Evolutionary conservation across 768 basidiomycete species (phyloP).

Genomic region (Tulasnella sp.): DNA sequence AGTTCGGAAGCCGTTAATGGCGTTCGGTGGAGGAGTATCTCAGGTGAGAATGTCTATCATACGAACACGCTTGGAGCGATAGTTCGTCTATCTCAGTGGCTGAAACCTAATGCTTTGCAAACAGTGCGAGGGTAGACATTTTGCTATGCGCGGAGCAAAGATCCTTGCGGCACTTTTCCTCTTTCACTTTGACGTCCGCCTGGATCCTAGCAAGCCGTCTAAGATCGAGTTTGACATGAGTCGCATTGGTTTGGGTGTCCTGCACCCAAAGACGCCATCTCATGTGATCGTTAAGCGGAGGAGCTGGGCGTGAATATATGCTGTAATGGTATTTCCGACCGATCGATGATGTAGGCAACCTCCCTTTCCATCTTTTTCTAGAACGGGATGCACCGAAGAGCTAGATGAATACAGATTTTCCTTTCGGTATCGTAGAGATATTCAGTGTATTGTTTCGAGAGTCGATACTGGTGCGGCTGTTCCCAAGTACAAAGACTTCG

Average conservation of each 20-base stretch:
- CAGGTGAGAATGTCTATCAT: conserved; percentile 4
- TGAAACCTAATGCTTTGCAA: not conserved
- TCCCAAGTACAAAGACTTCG: no score
- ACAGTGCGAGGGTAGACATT: conserved; percentile 20
- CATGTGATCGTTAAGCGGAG: not conserved
- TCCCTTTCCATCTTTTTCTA: no score
- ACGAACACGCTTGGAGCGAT: no score
- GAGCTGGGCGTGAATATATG: not conserved
- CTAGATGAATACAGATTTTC: no score
- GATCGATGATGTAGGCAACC: no score
- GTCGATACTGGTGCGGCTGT: no score
- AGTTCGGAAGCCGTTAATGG: not conserved
- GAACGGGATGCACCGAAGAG: no score
- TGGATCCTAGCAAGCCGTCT: not conserved
- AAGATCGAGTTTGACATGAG: not conserved
- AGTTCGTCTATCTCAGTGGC: not conserved
- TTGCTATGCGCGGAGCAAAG: conserved; percentile 15
- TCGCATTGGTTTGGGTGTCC: conserved; percentile 2
- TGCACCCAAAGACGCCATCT: not conserved
- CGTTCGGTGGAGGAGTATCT: conserved; percentile 13
- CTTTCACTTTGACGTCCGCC: conserved; percentile 8
- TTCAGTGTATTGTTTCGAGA: no score
- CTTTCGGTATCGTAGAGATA: no score
- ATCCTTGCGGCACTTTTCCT: conserved; percentile 4
- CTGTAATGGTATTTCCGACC: no score